Conservation (phyloP, 2,329 filamentous ascomycete species). For the Cercospora berteroae region DNA sequence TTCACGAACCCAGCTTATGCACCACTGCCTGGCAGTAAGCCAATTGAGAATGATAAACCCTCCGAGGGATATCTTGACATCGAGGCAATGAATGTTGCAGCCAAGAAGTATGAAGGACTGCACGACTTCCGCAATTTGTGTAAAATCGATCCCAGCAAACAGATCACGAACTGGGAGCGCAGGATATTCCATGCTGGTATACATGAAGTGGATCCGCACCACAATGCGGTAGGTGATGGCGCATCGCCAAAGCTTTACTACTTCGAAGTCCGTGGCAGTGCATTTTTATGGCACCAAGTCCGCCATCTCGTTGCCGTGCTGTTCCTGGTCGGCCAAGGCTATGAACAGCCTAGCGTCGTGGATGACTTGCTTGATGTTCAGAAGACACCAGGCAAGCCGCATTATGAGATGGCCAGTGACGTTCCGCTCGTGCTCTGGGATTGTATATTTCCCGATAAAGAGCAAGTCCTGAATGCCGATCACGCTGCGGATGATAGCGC, state of each 20-base stretch:
- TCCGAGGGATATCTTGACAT: slow-evolving; percentile 80
- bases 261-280: slow-evolving; percentile 84
- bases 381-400: slow-evolving; percentile 71
- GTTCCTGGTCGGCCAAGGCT: slow-evolving; percentile 87
- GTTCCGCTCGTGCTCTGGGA: slow-evolving; percentile 92
- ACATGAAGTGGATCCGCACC: slow-evolving; percentile 55
- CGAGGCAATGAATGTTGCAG: slow-evolving; percentile 78
- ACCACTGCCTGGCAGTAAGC: slow-evolving; percentile 52
- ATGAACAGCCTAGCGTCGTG: slow-evolving; percentile 73
- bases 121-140: slow-evolving; percentile 98
- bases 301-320: slow-evolving; percentile 88
- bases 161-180: slow-evolving; percentile 78
- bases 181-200: slow-evolving; percentile 79
- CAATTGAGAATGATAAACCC: slow-evolving; percentile 18
- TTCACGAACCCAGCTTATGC: slow-evolving; percentile 91
- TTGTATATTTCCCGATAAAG: slow-evolving; percentile 71
- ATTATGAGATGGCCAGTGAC: slow-evolving; percentile 88
- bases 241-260: slow-evolving; percentile 69
- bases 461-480: slow-evolving; percentile 42
- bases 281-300: slow-evolving; percentile 98
- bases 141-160: slow-evolving; percentile 86
- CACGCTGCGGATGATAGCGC: slow-evolving; percentile 38
- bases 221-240: slow-evolving; percentile 3
- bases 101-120: slow-evolving; percentile 72
- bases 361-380: slow-evolving; percentile 70